Percentiles rank a stretch among this genome's conserved stretches.
Evolutionary conservation across 108 stramenopile species (phyloP).

Genomic region (Nitzschia sp.): DNA sequence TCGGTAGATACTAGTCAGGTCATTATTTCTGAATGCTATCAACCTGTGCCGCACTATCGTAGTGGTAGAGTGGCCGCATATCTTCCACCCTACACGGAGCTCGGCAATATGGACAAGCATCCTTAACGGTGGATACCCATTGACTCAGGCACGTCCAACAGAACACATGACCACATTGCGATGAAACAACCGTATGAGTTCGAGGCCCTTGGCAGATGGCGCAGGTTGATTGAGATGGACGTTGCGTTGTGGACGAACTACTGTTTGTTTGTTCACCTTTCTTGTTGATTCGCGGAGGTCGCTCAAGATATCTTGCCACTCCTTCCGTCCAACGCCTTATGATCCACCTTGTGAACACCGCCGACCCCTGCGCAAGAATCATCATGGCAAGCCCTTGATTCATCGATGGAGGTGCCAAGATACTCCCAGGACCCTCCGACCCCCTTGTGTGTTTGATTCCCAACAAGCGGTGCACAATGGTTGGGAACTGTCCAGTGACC

Average conservation of each 20-base stretch:
- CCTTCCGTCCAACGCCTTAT: constrained; percentile 1
- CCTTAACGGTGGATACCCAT: constrained; percentile 42
- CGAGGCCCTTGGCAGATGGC: constrained; percentile 37
- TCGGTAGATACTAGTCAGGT: too few species aligned
- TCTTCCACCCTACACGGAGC: constrained; percentile 38
- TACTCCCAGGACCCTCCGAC: not conserved
- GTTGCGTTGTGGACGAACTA: not conserved
- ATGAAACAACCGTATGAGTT: constrained; percentile 32
- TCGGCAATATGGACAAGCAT: constrained; percentile 50
- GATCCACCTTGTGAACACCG: constrained; percentile 4
- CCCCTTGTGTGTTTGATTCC: constrained; percentile 9
- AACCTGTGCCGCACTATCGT: constrained; percentile 3
- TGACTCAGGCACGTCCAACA: constrained; percentile 50
- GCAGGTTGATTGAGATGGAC: constrained; percentile 12
- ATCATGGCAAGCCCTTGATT: constrained; percentile 26
- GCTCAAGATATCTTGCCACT: constrained; percentile 23
- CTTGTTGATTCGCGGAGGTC: not conserved
- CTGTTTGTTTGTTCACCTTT: constrained; percentile 3
- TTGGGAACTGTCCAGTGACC: constrained; percentile 39
- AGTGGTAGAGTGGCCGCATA: constrained; percentile 40
- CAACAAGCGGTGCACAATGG: constrained; percentile 25
- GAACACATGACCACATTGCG: constrained; percentile 48
- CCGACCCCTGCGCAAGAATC: constrained; percentile 24
- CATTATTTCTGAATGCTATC: too few species aligned
- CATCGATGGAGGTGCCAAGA: constrained; percentile 7